A percentile compares a stretch with the other conserved stretches of the same genome.
These are phyloP conservation scores for Eucalyptus fibrosa DNA, from an alignment of 345 rosid genomes.

Conservation along the genomic window DNA sequence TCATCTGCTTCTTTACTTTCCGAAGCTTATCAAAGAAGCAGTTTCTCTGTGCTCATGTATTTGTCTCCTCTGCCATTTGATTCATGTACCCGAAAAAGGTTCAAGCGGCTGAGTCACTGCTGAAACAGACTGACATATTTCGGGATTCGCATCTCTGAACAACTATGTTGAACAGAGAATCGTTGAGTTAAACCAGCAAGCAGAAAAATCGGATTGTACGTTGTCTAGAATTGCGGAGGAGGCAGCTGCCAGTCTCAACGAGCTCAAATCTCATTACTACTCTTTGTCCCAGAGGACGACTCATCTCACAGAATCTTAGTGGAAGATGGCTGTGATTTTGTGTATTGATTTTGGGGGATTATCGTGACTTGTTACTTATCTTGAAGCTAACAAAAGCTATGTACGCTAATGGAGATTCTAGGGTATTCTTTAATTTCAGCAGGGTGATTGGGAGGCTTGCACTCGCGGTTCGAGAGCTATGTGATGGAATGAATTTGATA, in stretches of 20 bases:
- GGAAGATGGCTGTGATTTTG: background rate
- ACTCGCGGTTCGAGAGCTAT: background rate
- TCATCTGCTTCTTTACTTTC: no score
- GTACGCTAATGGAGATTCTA: background rate
- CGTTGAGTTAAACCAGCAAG: slow-evolving; percentile 43
- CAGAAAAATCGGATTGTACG: slow-evolving; percentile 47
- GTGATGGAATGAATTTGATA: background rate
- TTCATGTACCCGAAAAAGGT: slow-evolving; percentile 19
- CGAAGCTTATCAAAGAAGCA: no score
- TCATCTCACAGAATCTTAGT: background rate
- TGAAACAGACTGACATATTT: slow-evolving; percentile 86
- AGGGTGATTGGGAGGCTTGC: background rate
- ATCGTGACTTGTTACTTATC: background rate
- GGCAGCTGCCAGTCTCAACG: slow-evolving; percentile 86
- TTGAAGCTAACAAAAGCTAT: background rate
- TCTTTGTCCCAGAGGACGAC: slow-evolving; percentile 47
- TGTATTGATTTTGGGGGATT: background rate
- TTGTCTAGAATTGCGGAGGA: slow-evolving; percentile 68
- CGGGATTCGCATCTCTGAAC: slow-evolving; percentile 88
- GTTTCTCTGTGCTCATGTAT: no score
- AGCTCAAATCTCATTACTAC: slow-evolving; percentile 71
- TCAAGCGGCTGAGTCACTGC: slow-evolving; percentile 84
- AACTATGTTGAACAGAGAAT: slow-evolving; percentile 81
- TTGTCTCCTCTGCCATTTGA: background rate
- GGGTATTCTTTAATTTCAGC: background rate